Evolutionary conservation across 352 stramenopile genomes (phyloP).

Genomic region (Phytophthora palmivora): DNA sequence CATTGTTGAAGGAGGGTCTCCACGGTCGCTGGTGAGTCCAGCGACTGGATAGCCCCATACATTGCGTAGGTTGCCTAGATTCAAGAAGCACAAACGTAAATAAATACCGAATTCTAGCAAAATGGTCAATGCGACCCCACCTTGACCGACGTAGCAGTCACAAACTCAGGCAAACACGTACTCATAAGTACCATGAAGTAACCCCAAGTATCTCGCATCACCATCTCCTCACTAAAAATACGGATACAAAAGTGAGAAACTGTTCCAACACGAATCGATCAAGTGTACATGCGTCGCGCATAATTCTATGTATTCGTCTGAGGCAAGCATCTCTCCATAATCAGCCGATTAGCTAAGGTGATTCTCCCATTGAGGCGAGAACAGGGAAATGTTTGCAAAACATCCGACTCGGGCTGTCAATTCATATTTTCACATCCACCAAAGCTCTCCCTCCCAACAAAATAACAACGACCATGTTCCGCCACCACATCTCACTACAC

Average conservation of each 20-base stretch:
- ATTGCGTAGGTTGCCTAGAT: slow-evolving; percentile 61
- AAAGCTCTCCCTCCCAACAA: slow-evolving; percentile 37
- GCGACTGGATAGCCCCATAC: slow-evolving; percentile 63
- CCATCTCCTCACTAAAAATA: slow-evolving; percentile 32
- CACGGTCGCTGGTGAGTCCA: slow-evolving; percentile 46
- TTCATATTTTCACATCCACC: slow-evolving; percentile 59
- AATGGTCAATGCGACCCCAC: background rate
- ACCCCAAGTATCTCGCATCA: slow-evolving; percentile 12
- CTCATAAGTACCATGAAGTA: slow-evolving; percentile 12
- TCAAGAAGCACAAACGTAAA: background rate
- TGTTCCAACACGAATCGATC: slow-evolving; percentile 12
- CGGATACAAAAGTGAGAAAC: slow-evolving; percentile 23
- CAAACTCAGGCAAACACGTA: background rate
- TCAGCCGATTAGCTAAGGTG: slow-evolving; percentile 14
- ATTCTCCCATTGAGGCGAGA: too few relatives aligned
- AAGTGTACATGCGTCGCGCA: slow-evolving; percentile 30
- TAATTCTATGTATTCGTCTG: slow-evolving; percentile 42
- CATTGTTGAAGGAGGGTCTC: slow-evolving; percentile 58
- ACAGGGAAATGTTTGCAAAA: slow-evolving; percentile 29
- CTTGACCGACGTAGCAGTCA: slow-evolving; percentile 16
- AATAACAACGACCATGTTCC: slow-evolving; percentile 43
- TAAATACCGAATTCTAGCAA: too few relatives aligned
- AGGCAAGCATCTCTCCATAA: slow-evolving; percentile 12
- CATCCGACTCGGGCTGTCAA: slow-evolving; percentile 32
- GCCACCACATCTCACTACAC: slow-evolving; percentile 27